Conservation (phyloP, 805 yeast genomes). For the Alloascoidea hylecoeti region DNA sequence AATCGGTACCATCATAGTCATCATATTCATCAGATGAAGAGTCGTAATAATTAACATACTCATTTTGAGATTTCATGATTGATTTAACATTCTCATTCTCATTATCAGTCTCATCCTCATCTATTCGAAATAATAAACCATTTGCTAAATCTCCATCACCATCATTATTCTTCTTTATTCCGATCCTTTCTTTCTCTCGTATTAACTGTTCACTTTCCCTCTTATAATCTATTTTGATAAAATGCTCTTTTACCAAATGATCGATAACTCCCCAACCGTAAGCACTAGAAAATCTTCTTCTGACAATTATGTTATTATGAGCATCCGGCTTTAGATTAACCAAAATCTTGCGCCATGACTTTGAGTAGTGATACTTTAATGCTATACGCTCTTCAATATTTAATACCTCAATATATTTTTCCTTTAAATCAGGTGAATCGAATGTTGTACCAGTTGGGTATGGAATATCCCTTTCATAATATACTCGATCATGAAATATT, state of each 20-base stretch:
- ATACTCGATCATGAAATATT: conserved; percentile 57
- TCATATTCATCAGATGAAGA: not conserved
- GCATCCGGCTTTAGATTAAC: conserved; percentile 62
- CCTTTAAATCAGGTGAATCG: not conserved
- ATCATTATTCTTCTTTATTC: not conserved
- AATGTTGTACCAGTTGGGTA: not conserved
- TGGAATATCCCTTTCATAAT: conserved; percentile 33
- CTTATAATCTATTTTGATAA: conserved; percentile 13
- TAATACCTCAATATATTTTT: conserved; percentile 25
- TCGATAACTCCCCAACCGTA: conserved; percentile 78
- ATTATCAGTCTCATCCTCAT: not conserved
- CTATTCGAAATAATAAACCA: not conserved
- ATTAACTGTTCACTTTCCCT: not conserved
- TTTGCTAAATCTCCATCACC: not conserved
- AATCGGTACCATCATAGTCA: not conserved
- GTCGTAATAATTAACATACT: not conserved
- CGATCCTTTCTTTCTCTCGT: conserved; percentile 7
- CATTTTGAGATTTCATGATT: not conserved
- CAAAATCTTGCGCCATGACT: conserved; percentile 60
- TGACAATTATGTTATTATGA: conserved; percentile 59
- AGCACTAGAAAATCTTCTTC: conserved; percentile 64
- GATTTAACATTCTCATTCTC: not conserved
- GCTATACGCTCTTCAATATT: conserved; percentile 55
- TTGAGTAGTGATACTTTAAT: conserved; percentile 50
- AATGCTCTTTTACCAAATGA: conserved; percentile 52